Conservation (phyloP, 768 basidiomycete species). For the Collybia sp. region DNA sequence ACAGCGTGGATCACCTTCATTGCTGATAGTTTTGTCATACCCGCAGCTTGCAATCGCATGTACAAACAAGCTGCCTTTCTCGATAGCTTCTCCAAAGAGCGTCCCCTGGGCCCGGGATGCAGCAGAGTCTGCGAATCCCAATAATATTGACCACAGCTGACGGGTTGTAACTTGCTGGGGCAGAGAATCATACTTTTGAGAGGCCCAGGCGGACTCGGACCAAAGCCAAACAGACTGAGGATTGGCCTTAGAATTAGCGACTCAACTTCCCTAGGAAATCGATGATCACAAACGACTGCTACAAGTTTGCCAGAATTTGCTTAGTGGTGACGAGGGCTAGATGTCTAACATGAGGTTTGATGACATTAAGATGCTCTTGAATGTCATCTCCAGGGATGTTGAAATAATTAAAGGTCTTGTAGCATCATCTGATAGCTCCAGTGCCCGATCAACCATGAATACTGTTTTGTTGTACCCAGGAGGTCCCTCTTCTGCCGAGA, state of each 20-base stretch:
- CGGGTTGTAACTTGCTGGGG: not conserved
- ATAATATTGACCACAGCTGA: not conserved
- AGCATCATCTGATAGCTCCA: conserved; percentile 19
- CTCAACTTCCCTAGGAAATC: conserved; percentile 27
- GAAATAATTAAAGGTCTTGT: conserved; percentile 13
- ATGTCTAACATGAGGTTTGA: conserved; percentile 17
- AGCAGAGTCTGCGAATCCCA: conserved; percentile 19
- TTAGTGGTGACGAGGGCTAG: conserved; percentile 20
- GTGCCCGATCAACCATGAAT: conserved; percentile 10
- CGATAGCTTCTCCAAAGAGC: conserved; percentile 26
- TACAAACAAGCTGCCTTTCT: conserved; percentile 28
- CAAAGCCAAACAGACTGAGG: conserved; percentile 30
- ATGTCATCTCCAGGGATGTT: conserved; percentile 17
- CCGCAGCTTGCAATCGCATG: conserved; percentile 20
- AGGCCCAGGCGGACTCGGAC: conserved; percentile 24
- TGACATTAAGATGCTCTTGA: conserved; percentile 13
- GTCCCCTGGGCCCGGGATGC: conserved; percentile 30
- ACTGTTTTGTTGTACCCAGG: conserved; percentile 18
- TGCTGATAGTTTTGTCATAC: conserved; percentile 14
- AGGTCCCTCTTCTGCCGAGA: conserved; percentile 24
- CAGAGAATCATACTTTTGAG: conserved; percentile 24
- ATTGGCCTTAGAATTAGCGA: conserved; percentile 23
- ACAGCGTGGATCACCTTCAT: not conserved
- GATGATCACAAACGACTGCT: not conserved
- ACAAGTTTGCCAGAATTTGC: not conserved